Base-by-base conservation (phyloP, 306 rosid species). In the Biancaea sappan region DNA sequence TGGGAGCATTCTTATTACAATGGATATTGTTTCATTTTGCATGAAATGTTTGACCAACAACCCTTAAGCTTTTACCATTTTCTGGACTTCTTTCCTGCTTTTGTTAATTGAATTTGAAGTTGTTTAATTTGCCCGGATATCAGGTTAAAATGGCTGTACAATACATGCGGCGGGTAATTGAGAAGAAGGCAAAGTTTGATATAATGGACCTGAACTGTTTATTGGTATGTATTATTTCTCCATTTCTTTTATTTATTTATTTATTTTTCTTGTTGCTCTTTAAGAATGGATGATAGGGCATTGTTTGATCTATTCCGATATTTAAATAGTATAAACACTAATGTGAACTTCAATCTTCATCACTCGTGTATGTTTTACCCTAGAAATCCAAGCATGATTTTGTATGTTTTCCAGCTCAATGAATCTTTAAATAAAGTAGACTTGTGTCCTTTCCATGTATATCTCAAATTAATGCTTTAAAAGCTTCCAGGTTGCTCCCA, bases 131-230 rank as follows among this genome's bases (percentile, higher is more conserved):
- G 59, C 58, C 72, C 32, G 74, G 68, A 72, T 22, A 76, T 68
- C 84, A 92, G 99, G 92, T 94, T 63, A 94, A 92, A 83, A 87
- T 94, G 89, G 96, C 96, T 4, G 88, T 94, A 61, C 99, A 92
- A 47, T 94, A 94, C 83, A 94, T 94, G 97, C 87, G 97, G n/a
- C 86, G 95, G 76, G 83, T 91, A 41, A 94, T 94, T 77, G 95
- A 84, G 82, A 94, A 84, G 97, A 91, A 81, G 89, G 98, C 97
- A 38, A 91, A 91, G 83, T 94, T 94, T 76, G 97, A 94, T 81
- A 91, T 91, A 46, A 91, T 90, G 98, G 83, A 87, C 85, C 91
- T 91, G 38, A 92, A 94, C 81, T 90, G 93, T 90, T 80, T 91
- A 82, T 89, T 52, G 97, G 99, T 94, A 80, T 73, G 89, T 69